Conservation (phyloP, 495 filamentous ascomycete genomes). For the Penicillium argentinense region DNA sequence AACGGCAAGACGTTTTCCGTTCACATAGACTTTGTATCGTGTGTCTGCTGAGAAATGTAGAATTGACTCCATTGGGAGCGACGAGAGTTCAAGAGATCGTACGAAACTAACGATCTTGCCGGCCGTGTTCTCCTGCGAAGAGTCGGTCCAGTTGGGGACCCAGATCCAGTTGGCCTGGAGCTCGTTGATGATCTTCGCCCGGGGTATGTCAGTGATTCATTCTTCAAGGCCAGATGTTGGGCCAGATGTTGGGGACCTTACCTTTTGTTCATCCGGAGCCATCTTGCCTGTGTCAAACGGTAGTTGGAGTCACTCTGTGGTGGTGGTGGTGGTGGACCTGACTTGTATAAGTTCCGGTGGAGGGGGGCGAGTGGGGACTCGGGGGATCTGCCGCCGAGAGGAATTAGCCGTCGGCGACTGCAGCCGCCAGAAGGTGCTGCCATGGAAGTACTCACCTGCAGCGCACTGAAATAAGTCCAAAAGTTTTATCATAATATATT, state of each 20-base stretch:
- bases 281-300: neutral
- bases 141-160: constrained; percentile 36
- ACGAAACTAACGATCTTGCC: constrained; percentile 33
- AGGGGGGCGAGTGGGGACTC: neutral
- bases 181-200: constrained; percentile 30
- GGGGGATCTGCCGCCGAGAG: neutral
- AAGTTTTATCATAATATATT: too few relatives aligned
- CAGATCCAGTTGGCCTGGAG: constrained; percentile 42
- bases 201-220: neutral
- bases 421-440: too few relatives aligned
- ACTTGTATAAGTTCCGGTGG: neutral
- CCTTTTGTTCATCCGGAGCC: neutral
- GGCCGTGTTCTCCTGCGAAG: constrained; percentile 25
- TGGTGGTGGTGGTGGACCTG: too few relatives aligned
- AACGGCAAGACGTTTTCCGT: constrained; percentile 33
- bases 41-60: constrained; percentile 43
- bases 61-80: constrained; percentile 5
- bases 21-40: constrained; percentile 38
- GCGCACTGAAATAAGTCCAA: too few relatives aligned
- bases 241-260: neutral
- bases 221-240: too few relatives aligned
- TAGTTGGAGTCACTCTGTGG: neutral
- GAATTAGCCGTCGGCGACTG: too few relatives aligned
- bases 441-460: too few relatives aligned
- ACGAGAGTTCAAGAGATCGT: constrained; percentile 19